Evolutionary conservation across 352 stramenopile species (phyloP), one percentile per base, ranked within the genome.

Genomic region (Globisporangium middletonii): DNA sequence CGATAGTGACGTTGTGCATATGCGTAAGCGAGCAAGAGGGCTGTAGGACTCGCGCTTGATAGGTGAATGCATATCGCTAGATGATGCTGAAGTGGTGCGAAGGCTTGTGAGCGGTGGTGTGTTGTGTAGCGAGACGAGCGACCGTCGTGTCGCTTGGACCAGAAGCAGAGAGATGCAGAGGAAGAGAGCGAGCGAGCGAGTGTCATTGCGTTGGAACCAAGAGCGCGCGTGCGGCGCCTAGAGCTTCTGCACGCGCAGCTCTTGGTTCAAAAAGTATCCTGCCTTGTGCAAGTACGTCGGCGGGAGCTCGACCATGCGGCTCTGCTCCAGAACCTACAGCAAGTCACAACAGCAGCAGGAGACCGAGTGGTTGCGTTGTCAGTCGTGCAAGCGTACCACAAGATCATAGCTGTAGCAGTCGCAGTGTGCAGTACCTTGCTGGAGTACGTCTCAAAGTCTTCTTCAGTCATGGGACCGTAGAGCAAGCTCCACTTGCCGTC

Each of bases 401-500:
- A 6, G 43, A 4, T 19, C 27, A 12, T 27, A 47, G 11, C 11
- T 23, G 12, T 12, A 57, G 16, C 8, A 19, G 42, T 0, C 5
- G 0, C 26, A 16, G 3, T 11, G 50, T 57, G n/a, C 67, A 16
- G 11, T 49, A 93, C 83, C 76, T 86, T 81, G 62, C 72, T 80
- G 50, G 75, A 88, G 68, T 82, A 92, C 15, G 69, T 11, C 49
- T 92, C 83, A 59, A 89, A 94, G 65, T 92, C 82, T 42, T 94
- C 81, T 59, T 94, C 81, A 41, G 73, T 89, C 77, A 94, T 92
- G 26, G 81, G 81, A 1, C 83, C 83, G 58, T 94, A 94, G 13
- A 94, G 68, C 60, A 94, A 68, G 70, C 77, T 91, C 83, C 83
- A 94, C 67, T 92, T 94, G 64, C 74, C 69, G 53, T 94, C 81